Conservation (phyloP, 139 green algal species). For the Asterochloris sp. region DNA sequence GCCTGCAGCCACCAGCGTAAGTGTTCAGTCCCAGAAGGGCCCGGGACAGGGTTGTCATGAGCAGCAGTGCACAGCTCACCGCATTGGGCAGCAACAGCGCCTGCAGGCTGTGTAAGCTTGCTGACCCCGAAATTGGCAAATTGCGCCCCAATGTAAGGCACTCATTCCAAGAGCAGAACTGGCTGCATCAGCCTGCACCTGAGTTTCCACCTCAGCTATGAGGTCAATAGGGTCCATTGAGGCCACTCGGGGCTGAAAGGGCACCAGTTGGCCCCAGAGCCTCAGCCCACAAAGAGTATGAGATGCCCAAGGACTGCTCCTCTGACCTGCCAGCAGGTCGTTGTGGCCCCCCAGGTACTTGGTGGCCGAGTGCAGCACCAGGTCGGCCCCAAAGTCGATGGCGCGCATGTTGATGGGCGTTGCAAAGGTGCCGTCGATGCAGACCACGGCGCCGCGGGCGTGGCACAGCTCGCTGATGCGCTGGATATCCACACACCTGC, state of each 20-base stretch:
- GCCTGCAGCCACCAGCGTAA: neutral
- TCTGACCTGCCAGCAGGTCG: constrained; percentile 88
- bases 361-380: constrained; percentile 97
- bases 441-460: constrained; percentile 68
- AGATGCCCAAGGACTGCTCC: neutral
- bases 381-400: constrained; percentile 86
- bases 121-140: too few relatives aligned
- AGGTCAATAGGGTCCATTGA: too few relatives aligned
- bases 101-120: too few relatives aligned
- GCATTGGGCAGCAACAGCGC: too few relatives aligned
- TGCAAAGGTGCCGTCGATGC: constrained; percentile 96
- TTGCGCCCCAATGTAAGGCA: too few relatives aligned
- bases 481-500: too few relatives aligned
- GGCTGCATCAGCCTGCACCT: too few relatives aligned
- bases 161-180: too few relatives aligned
- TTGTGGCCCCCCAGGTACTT: constrained; percentile 99
- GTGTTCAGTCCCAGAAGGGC: neutral
- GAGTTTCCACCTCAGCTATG: too few relatives aligned
- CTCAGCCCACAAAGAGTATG: neutral
- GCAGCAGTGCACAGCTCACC: neutral
- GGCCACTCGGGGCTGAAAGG: neutral
- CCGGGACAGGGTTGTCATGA: too few relatives aligned
- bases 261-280: neutral
- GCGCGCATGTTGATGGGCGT: constrained; percentile 87
- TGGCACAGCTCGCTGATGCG: constrained; percentile 78